A percentile compares a stretch with the other conserved stretches of the same genome.
Evolutionary conservation across 441 rosid genomes (phyloP).

Genomic region (Melastoma candidum): DNA sequence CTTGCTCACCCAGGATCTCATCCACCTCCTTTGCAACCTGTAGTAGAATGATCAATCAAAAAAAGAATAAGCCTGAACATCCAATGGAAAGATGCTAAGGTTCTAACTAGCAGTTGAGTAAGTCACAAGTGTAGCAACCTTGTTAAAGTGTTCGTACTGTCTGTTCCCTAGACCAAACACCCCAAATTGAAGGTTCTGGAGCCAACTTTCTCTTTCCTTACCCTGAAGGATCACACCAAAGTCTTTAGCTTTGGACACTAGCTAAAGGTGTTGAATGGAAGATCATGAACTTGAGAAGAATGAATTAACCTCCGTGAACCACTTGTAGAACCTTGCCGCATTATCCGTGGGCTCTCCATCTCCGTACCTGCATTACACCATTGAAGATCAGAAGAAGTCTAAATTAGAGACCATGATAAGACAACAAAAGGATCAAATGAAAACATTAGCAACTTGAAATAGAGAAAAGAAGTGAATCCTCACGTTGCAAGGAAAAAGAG

Average conservation of each 20-base stretch:
- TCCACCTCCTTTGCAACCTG: conserved; percentile 4
- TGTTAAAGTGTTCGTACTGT: conserved; percentile 90
- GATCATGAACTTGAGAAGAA: background rate
- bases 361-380: conserved; percentile 55
- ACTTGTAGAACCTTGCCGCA: conserved; percentile 87
- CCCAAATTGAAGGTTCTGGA: conserved; percentile 57
- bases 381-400: conserved; percentile 9
- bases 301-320: conserved; percentile 77
- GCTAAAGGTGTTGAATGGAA: background rate
- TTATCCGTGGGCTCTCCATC: conserved; percentile 99
- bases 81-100: background rate
- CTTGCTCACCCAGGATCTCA: conserved; percentile 3
- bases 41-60: background rate
- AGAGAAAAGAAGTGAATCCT: conserved; percentile 15
- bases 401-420: conserved; percentile 7
- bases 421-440: conserved; percentile 9
- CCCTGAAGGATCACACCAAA: conserved; percentile 33
- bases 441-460: background rate
- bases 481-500: conserved; percentile 88
- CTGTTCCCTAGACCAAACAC: conserved; percentile 88
- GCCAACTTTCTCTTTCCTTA: conserved; percentile 47
- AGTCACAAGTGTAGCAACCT: conserved; percentile 36
- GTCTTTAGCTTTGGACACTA: background rate
- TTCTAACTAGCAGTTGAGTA: conserved; percentile 2
- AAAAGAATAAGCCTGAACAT: background rate